Percentiles rank a stretch among this genome's conserved stretches.
These are phyloP conservation scores for Pneumocystis wakefieldiae DNA, from an alignment of 1,139 yeast species.

Conservation along the genomic window DNA sequence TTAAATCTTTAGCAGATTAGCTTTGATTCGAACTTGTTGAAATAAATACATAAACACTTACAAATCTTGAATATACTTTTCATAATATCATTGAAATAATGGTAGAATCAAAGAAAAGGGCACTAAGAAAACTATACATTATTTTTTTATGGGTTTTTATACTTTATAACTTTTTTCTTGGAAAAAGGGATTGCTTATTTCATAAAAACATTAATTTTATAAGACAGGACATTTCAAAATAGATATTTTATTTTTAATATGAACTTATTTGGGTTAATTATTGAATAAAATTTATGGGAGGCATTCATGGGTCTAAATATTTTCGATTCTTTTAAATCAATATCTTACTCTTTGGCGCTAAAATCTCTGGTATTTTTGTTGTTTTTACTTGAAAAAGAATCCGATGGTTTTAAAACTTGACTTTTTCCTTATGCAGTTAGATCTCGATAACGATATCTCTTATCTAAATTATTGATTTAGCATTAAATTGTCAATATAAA, in stretches of 20 bases:
- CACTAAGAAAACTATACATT: background rate
- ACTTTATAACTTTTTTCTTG: background rate
- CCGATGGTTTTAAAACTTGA: too few species aligned
- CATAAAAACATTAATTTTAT: background rate
- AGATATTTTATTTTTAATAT: background rate
- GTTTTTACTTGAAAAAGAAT: too few species aligned
- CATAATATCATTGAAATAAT: conserved; percentile 48
- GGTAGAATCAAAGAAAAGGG: background rate
- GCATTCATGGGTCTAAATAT: background rate
- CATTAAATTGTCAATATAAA: too few species aligned
- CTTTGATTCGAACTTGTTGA: conserved; percentile 67
- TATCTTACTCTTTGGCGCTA: background rate
- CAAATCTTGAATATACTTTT: conserved; percentile 83
- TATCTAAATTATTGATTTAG: too few species aligned
- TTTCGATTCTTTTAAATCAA: background rate
- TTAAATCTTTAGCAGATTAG: conserved; percentile 61
- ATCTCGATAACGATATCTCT: too few species aligned
- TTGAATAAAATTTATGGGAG: background rate
- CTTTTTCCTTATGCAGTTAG: too few species aligned
- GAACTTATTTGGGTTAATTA: background rate
- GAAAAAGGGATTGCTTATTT: background rate
- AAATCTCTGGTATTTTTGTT: too few species aligned
- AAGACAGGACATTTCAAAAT: background rate
- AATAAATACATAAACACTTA: conserved; percentile 81
- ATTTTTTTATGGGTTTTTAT: background rate